Percentiles rank a stretch among this genome's conserved stretches.
These are phyloP conservation scores for Linum lewisii DNA, from an alignment of 345 rosid genomes.

Conservation along the genomic window DNA sequence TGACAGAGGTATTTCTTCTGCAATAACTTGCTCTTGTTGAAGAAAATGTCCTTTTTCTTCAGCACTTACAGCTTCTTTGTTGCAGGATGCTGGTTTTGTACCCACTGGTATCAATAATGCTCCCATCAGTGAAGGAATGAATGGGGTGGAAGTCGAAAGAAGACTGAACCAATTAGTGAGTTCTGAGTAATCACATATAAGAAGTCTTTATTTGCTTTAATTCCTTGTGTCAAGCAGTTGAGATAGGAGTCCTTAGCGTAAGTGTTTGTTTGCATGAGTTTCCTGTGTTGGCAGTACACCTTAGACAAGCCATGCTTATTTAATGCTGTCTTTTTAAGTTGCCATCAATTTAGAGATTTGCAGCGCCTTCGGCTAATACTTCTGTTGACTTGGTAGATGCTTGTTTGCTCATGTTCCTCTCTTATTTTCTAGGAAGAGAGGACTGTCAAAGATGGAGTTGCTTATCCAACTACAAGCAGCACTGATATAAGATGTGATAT, in stretches of 20 bases:
- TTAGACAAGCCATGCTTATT: neutral
- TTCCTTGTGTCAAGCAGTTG: neutral
- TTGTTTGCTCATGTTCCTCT: conserved; percentile 1
- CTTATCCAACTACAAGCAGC: conserved; percentile 27
- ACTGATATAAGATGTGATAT: conserved; percentile 53
- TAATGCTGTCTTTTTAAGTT: neutral
- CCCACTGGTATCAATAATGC: conserved; percentile 50
- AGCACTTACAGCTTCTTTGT: conserved; percentile 18
- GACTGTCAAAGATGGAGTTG: conserved; percentile 34
- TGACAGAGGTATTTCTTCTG: conserved; percentile 60
- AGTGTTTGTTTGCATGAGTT: neutral
- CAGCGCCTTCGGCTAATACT: neutral
- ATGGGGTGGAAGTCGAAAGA: conserved; percentile 63
- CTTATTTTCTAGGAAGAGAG: conserved; percentile 37
- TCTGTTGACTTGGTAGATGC: neutral
- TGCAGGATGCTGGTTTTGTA: conserved; percentile 64
- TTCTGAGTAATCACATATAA: conserved; percentile 2
- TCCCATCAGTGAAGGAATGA: conserved; percentile 69
- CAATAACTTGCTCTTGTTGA: conserved; percentile 8
- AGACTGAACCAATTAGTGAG: conserved; percentile 55
- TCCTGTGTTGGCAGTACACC: neutral
- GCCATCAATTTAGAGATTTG: neutral
- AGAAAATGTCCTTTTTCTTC: conserved; percentile 7
- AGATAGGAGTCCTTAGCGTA: neutral
- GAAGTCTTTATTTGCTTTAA: neutral